These are phyloP conservation scores for Phoma herbarum DNA, from an alignment of 2,329 filamentous ascomycete species.

Conservation along the genomic window DNA sequence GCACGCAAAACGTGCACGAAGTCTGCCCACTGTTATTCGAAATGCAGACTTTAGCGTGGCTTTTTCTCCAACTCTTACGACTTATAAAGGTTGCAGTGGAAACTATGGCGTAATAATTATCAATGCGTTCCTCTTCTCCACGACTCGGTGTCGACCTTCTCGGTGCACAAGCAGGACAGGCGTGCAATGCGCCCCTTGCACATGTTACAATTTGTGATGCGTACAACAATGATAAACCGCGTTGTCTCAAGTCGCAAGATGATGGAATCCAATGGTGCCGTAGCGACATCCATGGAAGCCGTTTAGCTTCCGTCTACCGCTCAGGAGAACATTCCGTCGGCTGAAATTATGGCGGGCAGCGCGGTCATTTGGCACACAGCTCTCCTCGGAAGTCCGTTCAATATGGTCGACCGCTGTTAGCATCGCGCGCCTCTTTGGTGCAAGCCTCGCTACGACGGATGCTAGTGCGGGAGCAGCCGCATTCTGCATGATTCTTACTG, in stretches of 20 bases:
- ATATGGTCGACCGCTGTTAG: not conserved
- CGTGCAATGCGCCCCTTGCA: conserved; percentile 8
- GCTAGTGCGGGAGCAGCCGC: conserved; percentile 16
- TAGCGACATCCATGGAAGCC: conserved; percentile 7
- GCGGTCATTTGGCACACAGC: not conserved
- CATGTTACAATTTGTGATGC: conserved; percentile 17
- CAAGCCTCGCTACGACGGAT: not conserved
- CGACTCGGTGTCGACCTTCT: not conserved
- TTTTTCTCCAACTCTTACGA: conserved; percentile 25
- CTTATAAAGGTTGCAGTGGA: conserved; percentile 21
- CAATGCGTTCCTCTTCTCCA: conserved; percentile 13
- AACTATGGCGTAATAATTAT: conserved; percentile 26
- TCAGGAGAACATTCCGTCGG: not conserved
- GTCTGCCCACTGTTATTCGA: conserved; percentile 25
- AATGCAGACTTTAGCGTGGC: conserved; percentile 35
- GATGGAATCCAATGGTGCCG: conserved; percentile 10
- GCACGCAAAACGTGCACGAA: conserved; percentile 26
- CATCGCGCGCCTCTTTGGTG: not conserved
- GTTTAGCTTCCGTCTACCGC: not conserved
- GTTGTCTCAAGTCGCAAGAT: conserved; percentile 12
- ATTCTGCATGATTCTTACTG: conserved; percentile 23
- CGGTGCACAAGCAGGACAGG: conserved; percentile 9
- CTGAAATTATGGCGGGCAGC: not conserved
- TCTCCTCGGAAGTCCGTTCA: not conserved
- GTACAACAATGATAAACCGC: conserved; percentile 15